Percentiles rank a stretch among this genome's conserved stretches.
Evolutionary conservation across 768 basidiomycete species (phyloP).

Genomic region (Amylocystis lapponica): DNA sequence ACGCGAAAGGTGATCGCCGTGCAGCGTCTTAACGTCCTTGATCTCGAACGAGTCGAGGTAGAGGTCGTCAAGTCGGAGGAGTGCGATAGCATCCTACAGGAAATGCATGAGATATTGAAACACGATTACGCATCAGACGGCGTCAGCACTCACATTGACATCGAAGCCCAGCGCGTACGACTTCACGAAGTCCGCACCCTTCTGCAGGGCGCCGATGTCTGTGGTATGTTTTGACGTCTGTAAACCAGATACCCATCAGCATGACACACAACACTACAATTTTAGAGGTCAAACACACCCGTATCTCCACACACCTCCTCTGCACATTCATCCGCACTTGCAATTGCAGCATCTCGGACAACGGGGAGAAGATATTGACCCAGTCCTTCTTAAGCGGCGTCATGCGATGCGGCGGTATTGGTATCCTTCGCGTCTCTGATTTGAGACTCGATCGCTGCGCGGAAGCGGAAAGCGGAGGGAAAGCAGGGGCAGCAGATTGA

Average conservation of each 20-base stretch:
- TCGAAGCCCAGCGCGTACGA: slow-evolving; percentile 94
- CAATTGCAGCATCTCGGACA: slow-evolving; percentile 90
- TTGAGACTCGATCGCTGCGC: slow-evolving; percentile 54
- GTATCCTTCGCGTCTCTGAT: slow-evolving; percentile 82
- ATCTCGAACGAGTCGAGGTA: slow-evolving; percentile 99
- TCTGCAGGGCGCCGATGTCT: slow-evolving; percentile 89
- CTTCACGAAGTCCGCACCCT: slow-evolving; percentile 95
- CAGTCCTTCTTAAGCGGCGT: slow-evolving; percentile 95
- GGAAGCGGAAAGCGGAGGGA: slow-evolving; percentile 61
- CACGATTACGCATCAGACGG: background rate
- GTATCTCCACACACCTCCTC: slow-evolving; percentile 83
- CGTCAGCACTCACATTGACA: slow-evolving; percentile 63
- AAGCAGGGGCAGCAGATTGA: slow-evolving; percentile 54
- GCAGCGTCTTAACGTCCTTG: slow-evolving; percentile 97
- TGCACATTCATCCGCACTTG: slow-evolving; percentile 98
- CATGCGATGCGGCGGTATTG: slow-evolving; percentile 96
- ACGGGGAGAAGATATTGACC: slow-evolving; percentile 90
- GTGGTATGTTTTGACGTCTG: slow-evolving; percentile 95
- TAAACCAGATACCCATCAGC: background rate
- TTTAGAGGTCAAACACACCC: slow-evolving; percentile 49
- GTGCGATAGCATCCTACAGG: slow-evolving; percentile 87
- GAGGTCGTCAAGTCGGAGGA: slow-evolving; percentile 91
- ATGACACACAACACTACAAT: too few species aligned
- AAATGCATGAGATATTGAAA: background rate
- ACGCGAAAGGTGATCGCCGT: slow-evolving; percentile 96